Percentiles rank a stretch among this genome's conserved stretches.
Conservation (phyloP, 1,139 yeast genomes). For the Yamadazyma dushanensis region DNA sequence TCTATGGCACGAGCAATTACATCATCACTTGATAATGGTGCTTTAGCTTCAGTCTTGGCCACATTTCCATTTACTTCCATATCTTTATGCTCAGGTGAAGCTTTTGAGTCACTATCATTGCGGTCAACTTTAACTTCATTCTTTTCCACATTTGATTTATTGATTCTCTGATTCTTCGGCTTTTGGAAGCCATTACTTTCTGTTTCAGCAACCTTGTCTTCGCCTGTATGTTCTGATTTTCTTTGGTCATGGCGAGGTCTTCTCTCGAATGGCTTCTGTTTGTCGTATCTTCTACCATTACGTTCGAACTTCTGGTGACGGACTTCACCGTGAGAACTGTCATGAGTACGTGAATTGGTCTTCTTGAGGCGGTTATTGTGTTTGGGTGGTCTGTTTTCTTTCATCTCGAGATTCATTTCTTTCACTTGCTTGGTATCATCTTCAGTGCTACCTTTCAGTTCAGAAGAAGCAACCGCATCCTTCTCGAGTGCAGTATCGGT, state of each 20-base stretch:
- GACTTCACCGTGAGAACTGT: neutral
- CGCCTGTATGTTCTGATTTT: neutral
- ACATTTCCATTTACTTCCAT: no score
- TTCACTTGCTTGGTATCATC: neutral
- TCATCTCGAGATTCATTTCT: neutral
- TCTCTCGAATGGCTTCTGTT: neutral
- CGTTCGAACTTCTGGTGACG: slow-evolving; percentile 1
- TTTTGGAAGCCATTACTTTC: neutral
- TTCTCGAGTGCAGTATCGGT: no score
- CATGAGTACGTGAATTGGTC: neutral
- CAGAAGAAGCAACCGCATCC: no score
- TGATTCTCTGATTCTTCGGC: neutral
- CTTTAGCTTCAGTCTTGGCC: neutral
- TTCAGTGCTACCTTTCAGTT: no score
- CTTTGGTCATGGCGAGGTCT: neutral
- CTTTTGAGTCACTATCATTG: no score
- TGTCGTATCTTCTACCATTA: neutral
- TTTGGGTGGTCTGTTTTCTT: neutral
- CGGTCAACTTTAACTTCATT: no score
- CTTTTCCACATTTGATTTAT: neutral
- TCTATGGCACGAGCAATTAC: slow-evolving; percentile 13
- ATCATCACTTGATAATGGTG: slow-evolving; percentile 11
- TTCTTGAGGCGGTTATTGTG: neutral
- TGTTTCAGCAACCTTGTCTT: no score
- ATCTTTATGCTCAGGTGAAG: no score